Conservation (phyloP, 192 early-diverging fungal species). For the Jimgerdemannia flammicorona region DNA sequence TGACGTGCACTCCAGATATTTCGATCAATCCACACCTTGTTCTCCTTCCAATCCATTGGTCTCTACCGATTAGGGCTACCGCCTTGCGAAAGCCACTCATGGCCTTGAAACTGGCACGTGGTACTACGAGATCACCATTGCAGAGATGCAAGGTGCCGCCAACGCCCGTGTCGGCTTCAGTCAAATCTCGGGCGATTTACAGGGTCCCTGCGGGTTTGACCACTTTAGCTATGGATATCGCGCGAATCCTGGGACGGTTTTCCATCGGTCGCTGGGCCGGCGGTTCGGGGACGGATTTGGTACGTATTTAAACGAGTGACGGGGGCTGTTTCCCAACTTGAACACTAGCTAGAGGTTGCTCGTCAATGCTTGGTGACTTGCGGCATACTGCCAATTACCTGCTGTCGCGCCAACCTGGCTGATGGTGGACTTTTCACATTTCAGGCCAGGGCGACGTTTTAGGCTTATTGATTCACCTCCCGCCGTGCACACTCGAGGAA, state of each 20-base stretch:
- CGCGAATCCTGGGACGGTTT: slow-evolving; percentile 61
- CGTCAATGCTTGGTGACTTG: no score
- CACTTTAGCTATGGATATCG: slow-evolving; percentile 69
- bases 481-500: slow-evolving; percentile 36
- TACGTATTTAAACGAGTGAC: neutral
- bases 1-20: no score
- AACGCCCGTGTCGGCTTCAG: slow-evolving; percentile 72
- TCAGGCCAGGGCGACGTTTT: slow-evolving; percentile 38
- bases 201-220: slow-evolving; percentile 75
- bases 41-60: neutral
- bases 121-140: slow-evolving; percentile 69
- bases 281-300: slow-evolving; percentile 26
- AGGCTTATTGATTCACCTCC: slow-evolving; percentile 45
- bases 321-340: no score
- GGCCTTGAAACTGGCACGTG: slow-evolving; percentile 70
- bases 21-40: no score
- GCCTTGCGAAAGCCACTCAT: slow-evolving; percentile 72
- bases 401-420: neutral
- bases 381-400: no score
- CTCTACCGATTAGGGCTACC: slow-evolving; percentile 45
- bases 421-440: neutral
- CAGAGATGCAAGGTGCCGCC: slow-evolving; percentile 43
- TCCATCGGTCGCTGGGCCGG: slow-evolving; percentile 52
- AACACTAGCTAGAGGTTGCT: no score
- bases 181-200: slow-evolving; percentile 73